Base-by-base conservation (phyloP, 2,329 filamentous ascomycete species). In the Cladorrhinum sp. region DNA sequence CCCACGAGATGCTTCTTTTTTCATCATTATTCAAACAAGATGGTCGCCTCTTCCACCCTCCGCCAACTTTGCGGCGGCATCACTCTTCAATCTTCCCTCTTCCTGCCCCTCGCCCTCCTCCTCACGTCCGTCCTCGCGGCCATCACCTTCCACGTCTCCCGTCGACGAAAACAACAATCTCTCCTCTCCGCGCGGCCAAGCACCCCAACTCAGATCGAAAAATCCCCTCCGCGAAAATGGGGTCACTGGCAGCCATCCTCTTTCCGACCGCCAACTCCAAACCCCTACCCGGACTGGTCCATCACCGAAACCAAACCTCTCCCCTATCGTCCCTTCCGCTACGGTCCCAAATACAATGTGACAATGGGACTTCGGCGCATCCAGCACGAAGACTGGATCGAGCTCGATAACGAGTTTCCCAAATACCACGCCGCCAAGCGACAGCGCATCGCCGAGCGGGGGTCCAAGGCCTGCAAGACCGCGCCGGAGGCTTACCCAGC, bases 331-430 rank as follows among this genome's bases (percentile, higher is more conserved):
- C 89, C 90, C 0, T 94, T 94, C 73, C 84, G 88, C 67, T 85
- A 91, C 71, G 90, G 90, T 0, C 89, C 89, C 7, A 89, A 86
- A 63, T 92, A 92, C 73, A 83, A 89, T 69, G 82, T 91, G 61
- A 92, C 87, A 1, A 90, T 93, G 87, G 90, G 90, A 0, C 79
- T 94, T 1, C 82, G 90, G n/a, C 83, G 79, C 8, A 82, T 91
- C 76, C 79, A 84, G 30, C 86, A 85, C 74, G 82, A 88, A 57
- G 86, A 92, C 60, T 93, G 90, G 90, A 92, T 94, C 69, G 90
- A 96, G 74, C 82, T 96, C 24, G 92, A 96, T 74, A 93, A 89
- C 70, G 82, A 93, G 52, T 96, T 85, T 72, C 81, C 86, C 1
- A 84, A 83, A 57, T 96, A 81, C 71, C 90, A 96, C 74, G 81